Conservation (phyloP, 345 rosid species). For the Litchi chinensis region DNA sequence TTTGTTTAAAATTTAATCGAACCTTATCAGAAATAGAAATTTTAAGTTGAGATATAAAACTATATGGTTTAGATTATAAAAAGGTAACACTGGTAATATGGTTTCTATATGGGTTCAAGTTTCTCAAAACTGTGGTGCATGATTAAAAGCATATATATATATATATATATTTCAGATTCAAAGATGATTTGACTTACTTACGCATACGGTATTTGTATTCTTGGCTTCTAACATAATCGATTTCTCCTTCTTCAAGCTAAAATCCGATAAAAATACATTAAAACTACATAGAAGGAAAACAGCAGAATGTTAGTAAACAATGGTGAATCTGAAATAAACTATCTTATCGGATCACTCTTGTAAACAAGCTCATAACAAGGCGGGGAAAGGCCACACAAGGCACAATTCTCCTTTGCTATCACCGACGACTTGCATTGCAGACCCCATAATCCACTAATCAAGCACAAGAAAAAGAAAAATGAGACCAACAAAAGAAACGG, state of each 20-base stretch:
- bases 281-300: background rate
- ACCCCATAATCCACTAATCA: conserved; percentile 81
- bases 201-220: conserved; percentile 82
- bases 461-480: conserved; percentile 20
- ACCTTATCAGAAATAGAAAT: no score
- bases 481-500: background rate
- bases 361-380: conserved; percentile 70
- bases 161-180: background rate
- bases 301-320: background rate
- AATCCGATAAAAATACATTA: background rate
- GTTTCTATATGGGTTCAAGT: background rate
- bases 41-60: background rate
- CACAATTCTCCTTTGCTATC: conserved; percentile 77
- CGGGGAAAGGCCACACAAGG: conserved; percentile 71
- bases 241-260: conserved; percentile 92
- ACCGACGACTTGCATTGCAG: conserved; percentile 65
- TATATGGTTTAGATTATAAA: background rate
- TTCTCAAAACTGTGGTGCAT: no score
- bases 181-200: conserved; percentile 63
- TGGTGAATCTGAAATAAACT: background rate
- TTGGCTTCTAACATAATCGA: conserved; percentile 68
- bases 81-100: background rate
- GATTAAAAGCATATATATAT: no score
- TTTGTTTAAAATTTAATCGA: no score
- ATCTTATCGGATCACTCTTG: conserved; percentile 76